These are phyloP conservation scores for Tuber calosporum DNA, from an alignment of 495 filamentous ascomycete species.

Conservation along the genomic window DNA sequence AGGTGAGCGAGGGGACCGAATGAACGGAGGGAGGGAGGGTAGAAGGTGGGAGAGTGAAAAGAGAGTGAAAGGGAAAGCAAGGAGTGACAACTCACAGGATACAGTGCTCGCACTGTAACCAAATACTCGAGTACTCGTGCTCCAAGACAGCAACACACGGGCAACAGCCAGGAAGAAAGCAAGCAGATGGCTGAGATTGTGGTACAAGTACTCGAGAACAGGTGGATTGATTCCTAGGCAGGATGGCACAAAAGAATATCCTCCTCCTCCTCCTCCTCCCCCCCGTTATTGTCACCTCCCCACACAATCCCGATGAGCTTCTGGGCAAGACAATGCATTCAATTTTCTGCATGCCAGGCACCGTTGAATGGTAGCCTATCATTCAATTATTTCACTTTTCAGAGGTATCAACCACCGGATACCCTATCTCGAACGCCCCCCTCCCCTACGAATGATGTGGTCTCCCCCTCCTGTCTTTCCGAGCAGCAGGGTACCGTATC, in stretches of 20 bases:
- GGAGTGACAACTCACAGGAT: neutral
- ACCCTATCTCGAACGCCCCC: neutral
- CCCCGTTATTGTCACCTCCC: neutral
- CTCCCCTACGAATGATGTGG: neutral
- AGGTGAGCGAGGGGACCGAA: constrained; percentile 16
- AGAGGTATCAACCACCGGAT: neutral
- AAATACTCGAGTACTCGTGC: neutral
- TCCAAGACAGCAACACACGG: neutral
- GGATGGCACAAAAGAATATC: neutral
- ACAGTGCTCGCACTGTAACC: neutral
- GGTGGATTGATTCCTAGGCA: neutral
- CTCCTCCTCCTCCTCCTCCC: neutral
- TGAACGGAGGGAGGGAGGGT: constrained; percentile 13
- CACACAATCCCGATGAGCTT: neutral
- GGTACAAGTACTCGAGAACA: too few relatives aligned
- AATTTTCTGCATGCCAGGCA: neutral
- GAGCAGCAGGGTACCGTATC: too few relatives aligned
- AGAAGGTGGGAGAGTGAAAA: constrained; percentile 3
- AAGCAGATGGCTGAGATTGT: neutral
- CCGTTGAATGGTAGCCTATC: neutral
- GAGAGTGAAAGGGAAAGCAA: neutral
- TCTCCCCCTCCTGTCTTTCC: neutral
- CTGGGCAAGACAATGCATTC: neutral
- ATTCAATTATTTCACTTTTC: constrained; percentile 3
- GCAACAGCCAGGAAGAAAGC: neutral